Conservation (phyloP, 2,329 filamentous ascomycete species). For the Claviceps cyperi region DNA sequence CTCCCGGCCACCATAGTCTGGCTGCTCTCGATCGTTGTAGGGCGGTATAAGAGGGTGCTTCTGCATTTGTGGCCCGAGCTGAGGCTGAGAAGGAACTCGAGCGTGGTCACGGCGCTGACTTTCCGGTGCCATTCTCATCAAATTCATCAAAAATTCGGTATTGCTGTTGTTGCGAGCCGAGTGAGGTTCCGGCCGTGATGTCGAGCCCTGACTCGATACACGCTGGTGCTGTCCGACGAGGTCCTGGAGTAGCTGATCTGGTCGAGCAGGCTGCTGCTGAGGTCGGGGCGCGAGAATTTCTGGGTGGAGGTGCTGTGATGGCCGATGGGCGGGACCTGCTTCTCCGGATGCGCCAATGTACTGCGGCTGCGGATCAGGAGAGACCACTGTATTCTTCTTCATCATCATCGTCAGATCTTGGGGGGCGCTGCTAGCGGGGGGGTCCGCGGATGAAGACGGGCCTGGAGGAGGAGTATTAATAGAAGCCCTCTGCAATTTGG, state of each 20-base stretch:
- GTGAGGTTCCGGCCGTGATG: conserved; percentile 29
- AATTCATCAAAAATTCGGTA: conserved; percentile 70
- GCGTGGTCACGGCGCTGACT: conserved; percentile 35
- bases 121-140: conserved; percentile 50
- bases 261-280: conserved; percentile 35
- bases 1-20: conserved; percentile 25
- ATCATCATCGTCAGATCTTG: conserved; percentile 5
- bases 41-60: conserved; percentile 31
- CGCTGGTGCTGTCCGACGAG: conserved; percentile 45
- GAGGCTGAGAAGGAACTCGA: conserved; percentile 7
- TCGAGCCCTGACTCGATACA: conserved; percentile 34
- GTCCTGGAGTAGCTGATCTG: conserved; percentile 47
- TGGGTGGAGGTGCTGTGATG: conserved; percentile 25
- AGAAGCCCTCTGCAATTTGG: conserved; percentile 58
- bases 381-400: conserved; percentile 24
- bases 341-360: conserved; percentile 32
- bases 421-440: conserved; percentile 18
- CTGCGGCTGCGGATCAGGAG: conserved; percentile 34
- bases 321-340: conserved; percentile 26
- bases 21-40: conserved; percentile 32
- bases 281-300: conserved; percentile 39
- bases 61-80: conserved; percentile 7
- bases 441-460: conserved; percentile 28
- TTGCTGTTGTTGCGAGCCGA: conserved; percentile 42
- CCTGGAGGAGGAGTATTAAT: conserved; percentile 30